A percentile compares a stretch with the other conserved stretches of the same genome.
phyloP scores from a whole-genome alignment of 768 basidiomycete species.

The Tulasnella sp. region DNA sequence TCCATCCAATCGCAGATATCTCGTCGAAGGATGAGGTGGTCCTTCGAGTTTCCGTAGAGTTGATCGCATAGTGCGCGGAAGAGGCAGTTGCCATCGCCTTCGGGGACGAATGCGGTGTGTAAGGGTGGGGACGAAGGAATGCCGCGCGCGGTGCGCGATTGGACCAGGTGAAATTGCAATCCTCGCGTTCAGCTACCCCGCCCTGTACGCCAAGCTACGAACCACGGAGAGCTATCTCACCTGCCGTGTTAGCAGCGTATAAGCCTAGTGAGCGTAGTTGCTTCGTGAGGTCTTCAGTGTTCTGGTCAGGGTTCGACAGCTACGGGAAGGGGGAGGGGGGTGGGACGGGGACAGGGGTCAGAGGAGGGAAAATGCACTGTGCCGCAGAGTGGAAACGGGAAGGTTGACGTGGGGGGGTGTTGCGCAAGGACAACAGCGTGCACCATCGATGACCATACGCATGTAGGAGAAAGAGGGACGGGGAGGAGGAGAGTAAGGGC shows the following conservation, averaged over 20 bases:
- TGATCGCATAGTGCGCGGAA: constrained; percentile 90
- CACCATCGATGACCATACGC: not conserved
- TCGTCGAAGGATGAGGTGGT: constrained; percentile 63
- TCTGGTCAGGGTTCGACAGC: constrained; percentile 55
- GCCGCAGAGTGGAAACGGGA: not conserved
- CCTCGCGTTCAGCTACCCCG: not conserved
- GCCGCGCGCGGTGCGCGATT: not conserved
- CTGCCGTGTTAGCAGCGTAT: constrained; percentile 81
- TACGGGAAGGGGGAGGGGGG: constrained; percentile 12
- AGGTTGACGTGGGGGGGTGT: not conserved
- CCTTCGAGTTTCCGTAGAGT: constrained; percentile 67
- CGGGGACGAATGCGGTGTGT: not conserved
- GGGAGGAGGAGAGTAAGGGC: not conserved
- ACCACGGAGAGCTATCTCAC: constrained; percentile 35
- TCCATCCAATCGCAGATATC: constrained; percentile 84
- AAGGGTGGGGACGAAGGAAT: not conserved
- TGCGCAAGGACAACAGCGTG: not conserved
- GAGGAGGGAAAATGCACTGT: not conserved
- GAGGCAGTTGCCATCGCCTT: constrained; percentile 77
- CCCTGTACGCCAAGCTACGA: not conserved
- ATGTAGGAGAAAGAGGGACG: not conserved
- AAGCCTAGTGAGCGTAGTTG: constrained; percentile 77
- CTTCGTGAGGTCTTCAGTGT: constrained; percentile 59
- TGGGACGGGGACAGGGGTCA: not conserved
- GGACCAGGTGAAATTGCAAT: not conserved